Evolutionary conservation across 169 alveolate species (phyloP).

Genomic region (Cryptosporidium felis): DNA sequence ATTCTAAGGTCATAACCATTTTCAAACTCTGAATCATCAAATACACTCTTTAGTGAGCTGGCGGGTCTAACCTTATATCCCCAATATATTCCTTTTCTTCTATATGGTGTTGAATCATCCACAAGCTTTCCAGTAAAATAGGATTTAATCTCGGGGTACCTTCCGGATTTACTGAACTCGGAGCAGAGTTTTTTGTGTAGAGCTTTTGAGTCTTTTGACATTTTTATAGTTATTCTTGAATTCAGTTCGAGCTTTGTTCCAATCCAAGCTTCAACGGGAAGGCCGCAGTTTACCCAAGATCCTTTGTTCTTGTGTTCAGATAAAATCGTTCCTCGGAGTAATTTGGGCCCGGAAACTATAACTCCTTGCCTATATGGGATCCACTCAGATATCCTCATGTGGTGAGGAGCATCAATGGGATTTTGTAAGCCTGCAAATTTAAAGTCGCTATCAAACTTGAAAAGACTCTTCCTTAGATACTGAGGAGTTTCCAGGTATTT

Average conservation of each 20-base stretch:
- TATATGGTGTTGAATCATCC: conserved; percentile 55
- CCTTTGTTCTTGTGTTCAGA: conserved; percentile 43
- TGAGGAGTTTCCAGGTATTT: conserved; percentile 98
- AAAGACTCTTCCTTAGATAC: conserved; percentile 92
- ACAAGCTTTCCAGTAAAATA: conserved; percentile 71
- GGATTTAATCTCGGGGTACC: conserved; percentile 18
- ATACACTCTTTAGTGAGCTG: conserved; percentile 78
- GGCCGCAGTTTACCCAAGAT: conserved; percentile 77
- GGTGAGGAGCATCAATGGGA: conserved; percentile 99
- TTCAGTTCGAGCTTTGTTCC: conserved; percentile 71
- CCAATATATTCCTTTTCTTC: conserved; percentile 88
- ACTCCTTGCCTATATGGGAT: conserved; percentile 90
- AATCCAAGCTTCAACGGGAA: conserved; percentile 78
- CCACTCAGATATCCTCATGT: conserved; percentile 93
- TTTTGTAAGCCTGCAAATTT: conserved; percentile 95
- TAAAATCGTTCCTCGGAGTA: conserved; percentile 7
- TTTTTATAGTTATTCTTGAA: conserved; percentile 71
- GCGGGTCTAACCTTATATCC: conserved; percentile 92
- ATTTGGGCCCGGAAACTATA: conserved; percentile 81
- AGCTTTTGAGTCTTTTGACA: conserved; percentile 43
- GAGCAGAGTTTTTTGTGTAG: conserved; percentile 35
- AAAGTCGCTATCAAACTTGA: conserved; percentile 84
- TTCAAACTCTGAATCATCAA: conserved; percentile 81
- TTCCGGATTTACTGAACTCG: conserved; percentile 39
- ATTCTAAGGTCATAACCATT: conserved; percentile 88